Evolutionary conservation across 441 rosid species (phyloP), one percentile per base, ranked within the genome.

Genomic region (Lepidium campestre): DNA sequence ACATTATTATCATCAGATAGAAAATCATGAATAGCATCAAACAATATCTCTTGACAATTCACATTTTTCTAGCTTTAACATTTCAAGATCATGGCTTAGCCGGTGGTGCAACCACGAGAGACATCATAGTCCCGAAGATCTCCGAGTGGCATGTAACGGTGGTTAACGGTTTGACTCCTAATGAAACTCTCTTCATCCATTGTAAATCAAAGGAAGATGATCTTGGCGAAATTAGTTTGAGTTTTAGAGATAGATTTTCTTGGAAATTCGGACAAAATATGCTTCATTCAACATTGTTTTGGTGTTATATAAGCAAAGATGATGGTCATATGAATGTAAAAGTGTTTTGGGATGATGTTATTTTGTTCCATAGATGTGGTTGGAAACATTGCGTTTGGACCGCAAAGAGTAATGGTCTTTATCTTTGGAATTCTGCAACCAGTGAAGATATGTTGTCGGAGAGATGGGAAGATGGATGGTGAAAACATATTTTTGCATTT

Each of bases 261-360:
- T 75, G 79, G 82, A 68, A 59, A 7, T 79, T 75, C 15, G 41
- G 71, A 27, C 69, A 71, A 37, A 62, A 67, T 36, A n/a, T 70
- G 48, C 45, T 79, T 6, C 69, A 45, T 2, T 27, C 60, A 10
- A 78, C 79, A 12, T 68, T 75, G 23, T 78, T 75, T 47, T 78
- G 79, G 75, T 78, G 81, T 15, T 45, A 75, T 46, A 46, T 64
- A 17, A 59, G 67, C 6, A 78, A 71, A 68, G 62, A 74, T 29
- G 61, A 63, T 64, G 36, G 56, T 9, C 65, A 73, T 19, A 44
- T 62, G 36, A 19, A 27, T 7, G 64, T 70, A 13, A 52, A 76
- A 0, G 84, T 76, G 65, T 80, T 80, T 52, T 78, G 80, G 84
- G 46, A 61, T n/a, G 78, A 73, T 36, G 79, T 69, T 2, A 42